Evolutionary conservation across 2,329 filamentous ascomycete species (phyloP), one percentile per base, ranked within the genome.

Genomic region (Tolypocladium paradoxum): DNA sequence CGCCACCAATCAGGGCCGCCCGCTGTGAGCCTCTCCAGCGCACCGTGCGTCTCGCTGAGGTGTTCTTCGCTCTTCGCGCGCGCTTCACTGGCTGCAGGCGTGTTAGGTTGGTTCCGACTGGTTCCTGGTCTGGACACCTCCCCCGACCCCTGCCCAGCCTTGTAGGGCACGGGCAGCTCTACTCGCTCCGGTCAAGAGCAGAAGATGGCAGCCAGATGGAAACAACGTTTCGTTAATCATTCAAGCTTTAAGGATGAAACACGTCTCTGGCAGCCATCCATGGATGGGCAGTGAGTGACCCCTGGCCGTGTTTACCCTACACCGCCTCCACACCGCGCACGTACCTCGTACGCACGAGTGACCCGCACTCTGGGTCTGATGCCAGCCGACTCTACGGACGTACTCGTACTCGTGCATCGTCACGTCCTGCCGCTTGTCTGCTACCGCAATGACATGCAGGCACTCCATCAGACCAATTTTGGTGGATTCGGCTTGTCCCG

Each of bases 1-100:
- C 1, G 12, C 33, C 34, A 20, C 55, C 55, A 55, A 57, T 53
- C 29, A 51, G 35, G 9, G 22, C 37, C 29, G 49, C 37, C 22
- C 9, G 20, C 11, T n/a, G 27, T 18, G 29, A 22, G 18, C 45
- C 12, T 35, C 22, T 7, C n/a, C 47, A 37, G 47, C 29, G 20
- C 48, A n/a, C n/a, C n/a, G n/a, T n/a, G n/a, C n/a, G n/a, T n/a
- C n/a, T n/a, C n/a, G n/a, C n/a, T n/a, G n/a, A n/a, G n/a, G n/a
- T n/a, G n/a, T n/a, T n/a, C n/a, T n/a, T n/a, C n/a, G n/a, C n/a
- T 27, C 38, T 20, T 43, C 14, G 27, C 40, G 43, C 43, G 43
- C 24, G 43, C 43, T 46, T 46, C 43, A 31, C 31, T 46, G 43
- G 43, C 43, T n/a, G 24, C 24, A 9, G 14, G n/a, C n/a, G n/a